Evolutionary conservation across 805 yeast species (phyloP).

Genomic region (Cyberlindnera maritima): DNA sequence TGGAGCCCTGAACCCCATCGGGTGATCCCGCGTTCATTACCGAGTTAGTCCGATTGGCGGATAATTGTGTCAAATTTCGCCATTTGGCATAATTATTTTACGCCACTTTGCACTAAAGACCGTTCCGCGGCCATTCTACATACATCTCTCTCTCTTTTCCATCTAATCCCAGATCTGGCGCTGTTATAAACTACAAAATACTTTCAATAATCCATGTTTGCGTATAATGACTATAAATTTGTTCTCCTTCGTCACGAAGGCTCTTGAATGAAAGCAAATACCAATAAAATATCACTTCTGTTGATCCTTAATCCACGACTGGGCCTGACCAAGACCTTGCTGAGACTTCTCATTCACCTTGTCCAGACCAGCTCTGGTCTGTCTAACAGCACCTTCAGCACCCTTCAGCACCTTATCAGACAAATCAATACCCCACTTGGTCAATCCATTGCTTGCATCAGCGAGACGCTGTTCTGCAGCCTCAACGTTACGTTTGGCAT

Average conservation of each 20-base stretch:
- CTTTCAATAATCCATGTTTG: neutral
- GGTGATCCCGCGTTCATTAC: neutral
- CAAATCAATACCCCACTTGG: constrained; percentile 30
- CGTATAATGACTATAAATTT: neutral
- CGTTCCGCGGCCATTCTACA: no score
- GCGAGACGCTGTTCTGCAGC: constrained; percentile 24
- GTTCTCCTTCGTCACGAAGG: neutral
- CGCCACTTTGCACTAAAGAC: no score
- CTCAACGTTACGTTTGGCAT: constrained; percentile 32
- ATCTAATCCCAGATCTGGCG: no score
- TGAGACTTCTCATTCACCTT: constrained; percentile 23
- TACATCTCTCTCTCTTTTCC: no score
- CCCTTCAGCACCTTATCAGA: constrained; percentile 31
- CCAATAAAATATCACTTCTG: constrained; percentile 10
- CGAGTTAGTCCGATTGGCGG: neutral
- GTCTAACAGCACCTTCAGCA: constrained; percentile 30
- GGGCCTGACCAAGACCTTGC: constrained; percentile 22
- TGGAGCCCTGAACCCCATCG: neutral
- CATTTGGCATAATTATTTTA: neutral
- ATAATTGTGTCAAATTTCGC: neutral
- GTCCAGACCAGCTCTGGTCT: constrained; percentile 27
- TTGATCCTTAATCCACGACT: constrained; percentile 24
- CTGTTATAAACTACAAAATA: neutral
- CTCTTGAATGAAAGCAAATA: neutral
- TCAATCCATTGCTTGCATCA: constrained; percentile 17